Evolutionary conservation across 2,329 filamentous ascomycete genomes (phyloP), one percentile per base, ranked within the genome.

Genomic region (Scedosporium apiospermum): DNA sequence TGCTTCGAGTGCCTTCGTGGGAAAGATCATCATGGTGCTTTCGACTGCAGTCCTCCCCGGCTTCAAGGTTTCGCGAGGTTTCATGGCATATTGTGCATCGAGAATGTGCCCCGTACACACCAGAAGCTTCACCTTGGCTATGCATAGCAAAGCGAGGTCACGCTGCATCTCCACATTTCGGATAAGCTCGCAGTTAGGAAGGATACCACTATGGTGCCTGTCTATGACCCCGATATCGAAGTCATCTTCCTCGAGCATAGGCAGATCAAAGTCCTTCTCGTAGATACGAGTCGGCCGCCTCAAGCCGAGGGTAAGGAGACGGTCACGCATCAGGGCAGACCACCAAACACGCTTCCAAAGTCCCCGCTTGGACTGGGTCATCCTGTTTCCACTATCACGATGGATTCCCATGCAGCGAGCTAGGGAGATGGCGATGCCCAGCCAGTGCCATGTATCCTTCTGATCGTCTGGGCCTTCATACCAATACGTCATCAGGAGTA

Each of bases 51-150:
- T 55, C 12, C 51, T 23, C 51, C 91, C 89, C 53, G 90, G 86
- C 65, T 88, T 90, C 65, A 89, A 85, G 70, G 90, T 90, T 68
- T 93, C 88, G 68, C 91, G 88, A 70, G 92, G 90, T 42, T 96
- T 78, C 4, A 96, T 91, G 27, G 85, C 87, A 68, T 89, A 88
- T 68, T 88, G 86, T 60, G 86, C 84, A 0, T 82, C 82, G 9
- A 89, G 77, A 16, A 88, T 84, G 66, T 85, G 81, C 65, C 83
- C 86, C 71, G 88, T 86, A 69, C 82, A 85, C 12, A 87, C 78
- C 68, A 85, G 88, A 2, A 88, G 76, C 68, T 86, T 85, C 18
- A 84, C 82, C 69, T 88, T 87, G 67, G 87, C 83, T 63, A 89
- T 86, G 71, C 86, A 88, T 82, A 88, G 83, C 5, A 51, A 34